Evolutionary conservation across 2,329 filamentous ascomycete species (phyloP), one percentile per base, ranked within the genome.

Genomic region (Didymella lethalis): DNA sequence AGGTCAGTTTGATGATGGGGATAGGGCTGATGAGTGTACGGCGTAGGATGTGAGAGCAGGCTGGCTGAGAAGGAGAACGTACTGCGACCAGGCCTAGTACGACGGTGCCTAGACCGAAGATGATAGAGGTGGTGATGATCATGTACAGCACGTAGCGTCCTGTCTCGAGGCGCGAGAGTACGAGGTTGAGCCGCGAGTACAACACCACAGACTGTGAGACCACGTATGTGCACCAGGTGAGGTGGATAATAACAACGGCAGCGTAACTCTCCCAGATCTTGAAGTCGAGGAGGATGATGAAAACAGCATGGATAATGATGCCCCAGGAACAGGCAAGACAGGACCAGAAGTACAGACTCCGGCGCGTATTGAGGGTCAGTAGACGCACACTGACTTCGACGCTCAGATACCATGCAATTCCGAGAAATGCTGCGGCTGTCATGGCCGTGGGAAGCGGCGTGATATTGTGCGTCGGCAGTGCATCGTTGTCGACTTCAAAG

Each of bases 111-210:
- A 83, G 71, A 54, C 87, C 83, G 40, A 85, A 75, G 16, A 85
- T 56, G 38, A 87, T 61, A n/a, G 79, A 77, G 63, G 85, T 81
- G 58, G 79, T 62, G 25, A 85, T 75, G 56, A 89, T 88, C 81
- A 88, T 85, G 40, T 67, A 77, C 0, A 86, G 75, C 1, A 86
- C 80, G 2, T 78, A 74, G 4, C 77, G 60, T 2, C 58, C 52
- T 3, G 48, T 62, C 59, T 55, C 72, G 66, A 26, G 43, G 10
- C 77, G 73, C 10, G 62, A 56, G 4, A 86, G 68, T 5, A 89
- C 80, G 0, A 89, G 77, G 65, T 87, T 84, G 1, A 88, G 78
- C 4, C 86, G 80, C 2, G 85, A 88, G 74, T 86, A 89, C 0
- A 89, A 75, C 0, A 88, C 85, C 11, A 88, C 57, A 0, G 82